Evolutionary conservation across 148 eudicot species (phyloP).

Genomic region (Chenopodium quinoa): DNA sequence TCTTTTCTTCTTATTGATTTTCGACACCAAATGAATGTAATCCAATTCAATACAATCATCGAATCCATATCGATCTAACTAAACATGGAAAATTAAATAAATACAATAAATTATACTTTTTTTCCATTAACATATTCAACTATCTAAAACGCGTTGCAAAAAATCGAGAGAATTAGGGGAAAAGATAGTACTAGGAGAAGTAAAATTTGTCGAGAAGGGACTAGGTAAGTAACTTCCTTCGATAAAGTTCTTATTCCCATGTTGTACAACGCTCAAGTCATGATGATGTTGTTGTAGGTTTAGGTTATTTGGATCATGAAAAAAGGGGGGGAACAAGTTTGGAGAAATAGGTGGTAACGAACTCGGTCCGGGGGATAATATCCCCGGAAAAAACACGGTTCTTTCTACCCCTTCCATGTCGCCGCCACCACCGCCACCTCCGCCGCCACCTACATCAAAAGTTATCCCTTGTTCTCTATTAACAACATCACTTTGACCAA

Average conservation of each 20-base stretch:
- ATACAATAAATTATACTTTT: no score
- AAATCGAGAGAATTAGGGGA: slow-evolving; percentile 68
- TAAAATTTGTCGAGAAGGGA: slow-evolving; percentile 45
- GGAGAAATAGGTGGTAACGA: slow-evolving; percentile 61
- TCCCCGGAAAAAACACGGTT: slow-evolving; percentile 50
- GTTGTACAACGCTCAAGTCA: slow-evolving; percentile 26
- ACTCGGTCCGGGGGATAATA: slow-evolving; percentile 74
- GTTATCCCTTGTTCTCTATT: slow-evolving; percentile 24
- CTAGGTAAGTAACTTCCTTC: slow-evolving; percentile 38
- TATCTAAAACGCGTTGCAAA: slow-evolving; percentile 55
- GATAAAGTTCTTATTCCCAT: slow-evolving; percentile 32
- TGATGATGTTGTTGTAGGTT: slow-evolving; percentile 10
- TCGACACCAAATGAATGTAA: neutral
- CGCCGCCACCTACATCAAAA: slow-evolving; percentile 1
- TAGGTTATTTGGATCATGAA: slow-evolving; percentile 42
- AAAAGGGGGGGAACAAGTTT: slow-evolving; percentile 56
- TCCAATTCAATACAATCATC: neutral
- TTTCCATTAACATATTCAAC: neutral
- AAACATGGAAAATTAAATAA: neutral
- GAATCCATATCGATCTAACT: neutral
- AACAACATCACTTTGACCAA: slow-evolving; percentile 11
- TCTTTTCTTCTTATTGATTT: no score
- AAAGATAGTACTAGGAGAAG: slow-evolving; percentile 54
- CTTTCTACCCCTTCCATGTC: slow-evolving; percentile 22
- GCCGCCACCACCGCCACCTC: neutral